Percentiles rank a stretch among this genome's conserved stretches.
phyloP scores from a whole-genome alignment of 371 early-diverging fungal species.

The Syncephalastrum sp. region DNA sequence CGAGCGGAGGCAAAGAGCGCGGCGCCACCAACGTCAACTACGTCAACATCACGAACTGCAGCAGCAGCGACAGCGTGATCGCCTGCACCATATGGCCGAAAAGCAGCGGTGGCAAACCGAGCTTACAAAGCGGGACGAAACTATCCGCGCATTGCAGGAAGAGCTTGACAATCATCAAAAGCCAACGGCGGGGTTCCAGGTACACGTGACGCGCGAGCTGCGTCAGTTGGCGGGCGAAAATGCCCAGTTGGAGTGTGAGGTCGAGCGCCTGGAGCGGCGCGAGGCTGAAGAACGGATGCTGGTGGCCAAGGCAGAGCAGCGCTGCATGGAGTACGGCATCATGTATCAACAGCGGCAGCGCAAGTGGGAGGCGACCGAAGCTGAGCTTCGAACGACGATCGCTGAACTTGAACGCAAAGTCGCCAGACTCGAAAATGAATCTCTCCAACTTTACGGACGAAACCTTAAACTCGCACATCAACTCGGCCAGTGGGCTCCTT shows the following conservation, averaged over 20 bases:
- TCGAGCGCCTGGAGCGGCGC: constrained; percentile 12
- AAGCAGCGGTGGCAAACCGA: neutral
- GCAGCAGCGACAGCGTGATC: constrained; percentile 8
- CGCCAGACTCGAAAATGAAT: constrained; percentile 15
- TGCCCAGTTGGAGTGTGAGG: constrained; percentile 16
- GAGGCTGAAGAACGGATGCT: constrained; percentile 7
- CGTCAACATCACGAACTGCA: neutral
- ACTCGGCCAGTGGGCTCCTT: constrained; percentile 14
- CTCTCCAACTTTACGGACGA: constrained; percentile 14
- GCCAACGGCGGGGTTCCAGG: constrained; percentile 8
- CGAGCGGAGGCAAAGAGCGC: too few relatives aligned
- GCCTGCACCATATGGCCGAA: neutral
- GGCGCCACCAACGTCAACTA: too few relatives aligned
- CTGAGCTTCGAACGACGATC: constrained; percentile 8
- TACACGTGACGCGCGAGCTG: constrained; percentile 16
- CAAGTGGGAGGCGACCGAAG: constrained; percentile 13
- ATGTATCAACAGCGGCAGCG: constrained; percentile 4
- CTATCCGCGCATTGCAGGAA: neutral
- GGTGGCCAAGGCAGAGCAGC: neutral
- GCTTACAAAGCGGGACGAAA: too few relatives aligned
- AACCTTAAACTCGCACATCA: constrained; percentile 19
- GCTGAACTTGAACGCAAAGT: constrained; percentile 13
- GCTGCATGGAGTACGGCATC: constrained; percentile 1
- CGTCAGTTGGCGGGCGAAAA: constrained; percentile 9
- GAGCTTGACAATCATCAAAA: constrained; percentile 1